Conservation (phyloP, 129 eudicot species). For the Flaveria brownii region DNA sequence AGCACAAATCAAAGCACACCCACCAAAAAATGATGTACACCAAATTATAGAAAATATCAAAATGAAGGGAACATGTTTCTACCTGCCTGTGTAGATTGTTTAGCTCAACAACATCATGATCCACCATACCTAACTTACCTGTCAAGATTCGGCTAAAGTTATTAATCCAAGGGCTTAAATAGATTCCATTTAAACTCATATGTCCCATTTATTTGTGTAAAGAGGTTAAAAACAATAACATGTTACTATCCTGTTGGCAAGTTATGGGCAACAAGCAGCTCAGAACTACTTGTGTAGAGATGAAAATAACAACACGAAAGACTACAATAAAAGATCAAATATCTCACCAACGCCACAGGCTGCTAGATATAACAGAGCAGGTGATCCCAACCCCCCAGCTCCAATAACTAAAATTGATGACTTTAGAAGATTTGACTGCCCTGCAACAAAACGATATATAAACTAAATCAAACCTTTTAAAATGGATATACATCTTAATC, state of each 20-base stretch:
- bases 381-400: conserved; percentile 98
- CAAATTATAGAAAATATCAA: not conserved
- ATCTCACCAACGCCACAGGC: conserved; percentile 93
- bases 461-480: conserved; percentile 21
- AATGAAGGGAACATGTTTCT: not conserved
- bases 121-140: conserved; percentile 91
- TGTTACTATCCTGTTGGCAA: not conserved
- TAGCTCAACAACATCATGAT: conserved; percentile 97
- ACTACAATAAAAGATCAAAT: not conserved
- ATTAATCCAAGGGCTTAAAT: conserved; percentile 4
- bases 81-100: conserved; percentile 99
- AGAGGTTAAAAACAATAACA: not conserved
- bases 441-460: conserved; percentile 40
- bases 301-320: not conserved
- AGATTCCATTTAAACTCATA: not conserved
- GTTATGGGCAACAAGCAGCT: conserved; percentile 6
- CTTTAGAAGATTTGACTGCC: conserved; percentile 76
- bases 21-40: not conserved
- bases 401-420: conserved; percentile 89
- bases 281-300: conserved; percentile 5
- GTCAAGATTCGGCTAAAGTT: conserved; percentile 21
- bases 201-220: not conserved
- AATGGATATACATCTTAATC: not conserved
- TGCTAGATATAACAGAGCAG: conserved; percentile 91
- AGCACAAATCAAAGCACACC: not conserved